phyloP scores from a whole-genome alignment of 2,329 filamentous ascomycete genomes.

The Exophiala spinifera region DNA sequence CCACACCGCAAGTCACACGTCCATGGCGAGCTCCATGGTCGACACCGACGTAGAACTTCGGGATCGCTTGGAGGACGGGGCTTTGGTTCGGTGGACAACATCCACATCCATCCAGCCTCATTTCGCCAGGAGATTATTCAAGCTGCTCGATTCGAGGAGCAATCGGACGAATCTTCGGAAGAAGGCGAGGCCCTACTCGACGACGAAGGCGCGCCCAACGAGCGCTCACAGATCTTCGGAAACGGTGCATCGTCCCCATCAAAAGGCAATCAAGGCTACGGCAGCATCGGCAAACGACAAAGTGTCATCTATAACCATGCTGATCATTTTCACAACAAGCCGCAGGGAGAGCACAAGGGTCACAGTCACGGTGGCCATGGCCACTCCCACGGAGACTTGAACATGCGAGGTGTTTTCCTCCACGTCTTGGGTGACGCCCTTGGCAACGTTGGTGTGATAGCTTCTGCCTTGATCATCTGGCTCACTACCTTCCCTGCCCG shows the following conservation, averaged over 20 bases:
- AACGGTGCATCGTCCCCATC: slow-evolving; percentile 27
- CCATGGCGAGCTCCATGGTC: slow-evolving; percentile 34
- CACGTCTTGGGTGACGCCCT: slow-evolving; percentile 55
- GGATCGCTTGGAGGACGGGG: slow-evolving; percentile 57
- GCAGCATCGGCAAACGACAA: slow-evolving; percentile 26
- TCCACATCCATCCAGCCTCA: slow-evolving; percentile 83
- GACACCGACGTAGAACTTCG: slow-evolving; percentile 58
- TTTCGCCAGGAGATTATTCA: slow-evolving; percentile 91
- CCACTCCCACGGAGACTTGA: slow-evolving; percentile 83
- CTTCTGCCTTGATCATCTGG: slow-evolving; percentile 83
- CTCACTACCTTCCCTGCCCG: slow-evolving; percentile 76
- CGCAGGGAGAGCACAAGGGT: slow-evolving; percentile 52
- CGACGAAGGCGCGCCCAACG: slow-evolving; percentile 34
- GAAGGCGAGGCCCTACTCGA: slow-evolving; percentile 32
- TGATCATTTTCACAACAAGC: slow-evolving; percentile 77
- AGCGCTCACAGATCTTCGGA: slow-evolving; percentile 26
- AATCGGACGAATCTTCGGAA: slow-evolving; percentile 51
- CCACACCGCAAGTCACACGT: slow-evolving; percentile 31
- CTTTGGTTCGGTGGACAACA: slow-evolving; percentile 60
- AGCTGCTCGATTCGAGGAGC: slow-evolving; percentile 64
- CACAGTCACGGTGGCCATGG: slow-evolving; percentile 60
- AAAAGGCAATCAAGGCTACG: slow-evolving; percentile 27
- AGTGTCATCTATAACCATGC: slow-evolving; percentile 52
- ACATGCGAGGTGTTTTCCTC: slow-evolving; percentile 77
- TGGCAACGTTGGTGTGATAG: slow-evolving; percentile 49